Percentiles rank a stretch among this genome's conserved stretches.
phyloP scores from a whole-genome alignment of 352 stramenopile species.

The Phytopythium chamaehyphon region DNA sequence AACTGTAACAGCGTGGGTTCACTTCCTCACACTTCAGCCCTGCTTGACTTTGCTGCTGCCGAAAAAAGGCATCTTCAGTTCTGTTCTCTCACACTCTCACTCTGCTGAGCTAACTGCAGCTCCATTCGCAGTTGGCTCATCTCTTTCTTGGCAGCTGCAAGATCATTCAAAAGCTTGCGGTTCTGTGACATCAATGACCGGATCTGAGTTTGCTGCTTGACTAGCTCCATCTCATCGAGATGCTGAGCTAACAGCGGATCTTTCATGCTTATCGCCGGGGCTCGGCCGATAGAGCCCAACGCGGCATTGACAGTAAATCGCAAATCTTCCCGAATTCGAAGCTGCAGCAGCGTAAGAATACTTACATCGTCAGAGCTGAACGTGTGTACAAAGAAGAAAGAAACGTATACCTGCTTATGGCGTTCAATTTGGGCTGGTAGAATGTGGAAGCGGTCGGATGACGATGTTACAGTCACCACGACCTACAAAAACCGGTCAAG shows the following conservation, averaged over 20 bases:
- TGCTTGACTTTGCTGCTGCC: too few relatives aligned
- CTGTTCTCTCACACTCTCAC: constrained; percentile 33
- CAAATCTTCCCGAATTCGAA: constrained; percentile 70
- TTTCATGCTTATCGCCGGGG: constrained; percentile 3
- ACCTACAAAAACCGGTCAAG: constrained; percentile 14
- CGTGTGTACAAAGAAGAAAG: too few relatives aligned
- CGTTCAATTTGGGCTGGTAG: constrained; percentile 60
- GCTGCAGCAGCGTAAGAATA: constrained; percentile 18
- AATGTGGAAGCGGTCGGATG: constrained; percentile 44
- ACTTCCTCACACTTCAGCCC: too few relatives aligned
- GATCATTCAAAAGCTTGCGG: constrained; percentile 41
- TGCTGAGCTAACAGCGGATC: constrained; percentile 13
- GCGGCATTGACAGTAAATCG: constrained; percentile 75
- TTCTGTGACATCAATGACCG: constrained; percentile 65
- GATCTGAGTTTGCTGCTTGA: constrained; percentile 57
- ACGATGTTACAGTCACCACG: constrained; percentile 50
- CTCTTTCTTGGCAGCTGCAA: constrained; percentile 49
- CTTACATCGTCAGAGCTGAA: neutral
- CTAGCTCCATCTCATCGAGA: constrained; percentile 22
- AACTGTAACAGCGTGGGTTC: too few relatives aligned
- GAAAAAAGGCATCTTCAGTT: constrained; percentile 18
- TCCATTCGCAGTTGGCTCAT: constrained; percentile 51
- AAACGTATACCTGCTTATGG: constrained; percentile 57
- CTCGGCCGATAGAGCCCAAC: constrained; percentile 66
- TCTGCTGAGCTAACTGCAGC: constrained; percentile 35